Evolutionary conservation across 352 stramenopile species (phyloP), one percentile per base, ranked within the genome.

Genomic region (Globisporangium spiculum): DNA sequence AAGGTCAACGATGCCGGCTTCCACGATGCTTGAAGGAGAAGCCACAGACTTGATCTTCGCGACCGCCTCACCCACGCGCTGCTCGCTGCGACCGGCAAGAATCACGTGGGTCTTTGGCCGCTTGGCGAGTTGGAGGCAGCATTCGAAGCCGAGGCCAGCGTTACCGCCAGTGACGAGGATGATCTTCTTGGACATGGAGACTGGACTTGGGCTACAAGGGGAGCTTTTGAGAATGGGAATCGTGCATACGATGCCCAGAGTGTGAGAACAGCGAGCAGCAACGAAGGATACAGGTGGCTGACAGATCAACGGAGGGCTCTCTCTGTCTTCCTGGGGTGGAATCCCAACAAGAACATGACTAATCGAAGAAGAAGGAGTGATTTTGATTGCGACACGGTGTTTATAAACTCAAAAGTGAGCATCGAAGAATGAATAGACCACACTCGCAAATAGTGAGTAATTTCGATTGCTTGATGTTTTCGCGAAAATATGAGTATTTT

Each of bases 101-200:
- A 81, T 73, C 20, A 83, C 36, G 44, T 79, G 74, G 1, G 36
- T 53, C 56, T 79, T 74, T 26, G 56, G 38, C 10, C 69, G 65
- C 52, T 71, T 63, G 63, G 74, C 69, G 20, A 83, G 60, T 5
- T 58, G 50, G 36, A 72, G 52, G 54, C 64, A 72, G 60, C 61
- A 76, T 36, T 83, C 34, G 44, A 78, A 71, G 18, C 74, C 74
- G 26, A 83, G 62, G 2, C 74, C 74, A 0, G 72, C 38, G 67
- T 75, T 83, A 41, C 66, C 69, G 50, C 76, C 76, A 9, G 76
- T 83, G 57, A 83, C 58, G 63, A 83, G 65, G 53, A 76, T 36
- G 36, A 74, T 41, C 10, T 71, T 74, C 60, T 75, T 78, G 66
- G 50, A 20, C 12, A 26, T 65, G 26, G n/a, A 3, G 36, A 44